These are phyloP conservation scores for Penstemon newberryi DNA, from an alignment of 257 asterid genomes.

Conservation along the genomic window DNA sequence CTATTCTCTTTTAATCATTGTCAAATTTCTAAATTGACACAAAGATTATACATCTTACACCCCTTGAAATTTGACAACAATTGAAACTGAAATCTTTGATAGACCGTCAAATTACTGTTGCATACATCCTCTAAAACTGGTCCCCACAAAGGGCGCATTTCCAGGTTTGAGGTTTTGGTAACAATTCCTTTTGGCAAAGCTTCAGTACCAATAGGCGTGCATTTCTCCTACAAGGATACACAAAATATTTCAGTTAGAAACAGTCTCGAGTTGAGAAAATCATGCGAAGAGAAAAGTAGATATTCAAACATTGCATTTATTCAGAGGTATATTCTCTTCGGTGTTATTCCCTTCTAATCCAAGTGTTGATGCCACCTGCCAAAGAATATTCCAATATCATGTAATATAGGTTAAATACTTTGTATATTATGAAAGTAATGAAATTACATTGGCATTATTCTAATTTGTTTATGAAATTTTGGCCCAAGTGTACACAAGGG, in stretches of 20 bases:
- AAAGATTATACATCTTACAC: background rate
- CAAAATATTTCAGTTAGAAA: background rate
- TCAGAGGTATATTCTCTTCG: conserved; percentile 22
- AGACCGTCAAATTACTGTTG: background rate
- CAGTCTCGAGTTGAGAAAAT: background rate
- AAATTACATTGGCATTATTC: too few relatives aligned
- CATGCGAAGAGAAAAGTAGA: background rate
- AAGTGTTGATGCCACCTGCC: conserved; percentile 32
- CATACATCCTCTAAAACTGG: conserved; percentile 43
- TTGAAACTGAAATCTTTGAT: background rate
- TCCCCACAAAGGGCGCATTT: conserved; percentile 69
- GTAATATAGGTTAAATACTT: background rate
- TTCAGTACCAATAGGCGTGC: conserved; percentile 66
- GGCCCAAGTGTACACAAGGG: too few relatives aligned
- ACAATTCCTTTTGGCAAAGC: conserved; percentile 78
- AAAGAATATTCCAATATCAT: conserved; percentile 8
- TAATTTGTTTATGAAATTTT: too few relatives aligned
- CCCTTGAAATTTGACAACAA: background rate
- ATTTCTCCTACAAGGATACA: conserved; percentile 46
- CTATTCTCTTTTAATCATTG: background rate
- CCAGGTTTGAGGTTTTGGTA: conserved; percentile 63
- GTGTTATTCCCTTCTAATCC: conserved; percentile 20
- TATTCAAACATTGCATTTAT: conserved; percentile 61
- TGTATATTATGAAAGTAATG: background rate
- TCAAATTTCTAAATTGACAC: background rate